These are phyloP conservation scores for Globisporangium carolinianum DNA, from an alignment of 352 stramenopile species.

Conservation along the genomic window DNA sequence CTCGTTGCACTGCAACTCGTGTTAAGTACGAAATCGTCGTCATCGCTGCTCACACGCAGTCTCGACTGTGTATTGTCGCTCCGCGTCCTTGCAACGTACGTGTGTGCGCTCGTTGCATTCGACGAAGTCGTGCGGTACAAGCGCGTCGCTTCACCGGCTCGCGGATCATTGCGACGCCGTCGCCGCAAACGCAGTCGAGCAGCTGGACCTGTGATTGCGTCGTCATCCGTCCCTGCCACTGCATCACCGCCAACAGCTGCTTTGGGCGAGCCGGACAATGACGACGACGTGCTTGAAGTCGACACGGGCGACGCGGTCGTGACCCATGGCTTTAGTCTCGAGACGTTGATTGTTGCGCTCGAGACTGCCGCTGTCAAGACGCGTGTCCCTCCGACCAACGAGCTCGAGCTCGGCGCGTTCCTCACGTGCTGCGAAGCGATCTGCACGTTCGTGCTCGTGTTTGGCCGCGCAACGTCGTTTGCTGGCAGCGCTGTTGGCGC, in stretches of 20 bases:
- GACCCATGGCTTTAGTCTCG: conserved; percentile 26
- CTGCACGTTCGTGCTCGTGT: conserved; percentile 67
- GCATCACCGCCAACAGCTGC: not conserved
- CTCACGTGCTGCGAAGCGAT: conserved; percentile 50
- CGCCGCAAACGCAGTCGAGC: not conserved
- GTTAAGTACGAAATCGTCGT: conserved; percentile 1
- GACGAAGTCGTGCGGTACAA: conserved; percentile 27
- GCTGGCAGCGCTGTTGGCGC: conserved; percentile 63
- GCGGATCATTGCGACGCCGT: not conserved
- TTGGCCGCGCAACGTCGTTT: conserved; percentile 76
- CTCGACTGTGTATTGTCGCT: conserved; percentile 48
- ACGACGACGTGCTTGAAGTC: conserved; percentile 52
- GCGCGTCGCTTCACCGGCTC: not conserved
- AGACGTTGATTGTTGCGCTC: conserved; percentile 43
- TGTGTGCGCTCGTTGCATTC: conserved; percentile 45
- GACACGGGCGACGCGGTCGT: conserved; percentile 38
- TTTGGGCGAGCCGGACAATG: conserved; percentile 17
- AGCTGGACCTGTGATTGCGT: no score
- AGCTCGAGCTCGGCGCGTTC: conserved; percentile 44
- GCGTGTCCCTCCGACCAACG: conserved; percentile 21
- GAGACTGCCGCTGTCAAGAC: conserved; percentile 22
- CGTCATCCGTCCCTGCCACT: not conserved
- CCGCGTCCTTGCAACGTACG: conserved; percentile 37
- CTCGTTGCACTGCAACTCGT: conserved; percentile 34
- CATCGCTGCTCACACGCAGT: conserved; percentile 17